Evolutionary conservation across 1,284 basidiomycete genomes (phyloP), one percentile per base, ranked within the genome.

Genomic region (Schizophyllum amplum): DNA sequence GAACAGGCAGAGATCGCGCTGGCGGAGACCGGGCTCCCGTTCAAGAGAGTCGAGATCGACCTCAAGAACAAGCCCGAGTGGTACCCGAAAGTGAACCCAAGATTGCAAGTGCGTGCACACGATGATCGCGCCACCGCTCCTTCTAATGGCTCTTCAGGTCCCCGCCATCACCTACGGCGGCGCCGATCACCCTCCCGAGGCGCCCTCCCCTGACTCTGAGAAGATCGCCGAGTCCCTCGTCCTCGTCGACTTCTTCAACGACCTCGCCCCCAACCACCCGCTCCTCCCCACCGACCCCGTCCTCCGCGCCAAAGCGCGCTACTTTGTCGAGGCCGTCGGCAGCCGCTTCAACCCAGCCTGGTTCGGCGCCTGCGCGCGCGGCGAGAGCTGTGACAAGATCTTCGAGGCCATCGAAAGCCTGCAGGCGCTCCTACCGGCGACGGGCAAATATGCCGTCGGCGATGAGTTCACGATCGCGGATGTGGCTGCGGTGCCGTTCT

Each of bases 211-310:
- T 0, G 76, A 81, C 26, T 81, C 82, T 0, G 61, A 67, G 53
- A 86, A 84, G 68, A 68, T 87, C 56, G 74, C 80, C 24, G 84
- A 87, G 64, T 85, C 83, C 1, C 74, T 80, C 48, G 74, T 86
- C 25, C 74, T 86, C 55, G 69, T 86, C 56, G 83, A 86, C 65
- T 83, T 86, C 69, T 62, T 85, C 57, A 79, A 79, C 6, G 83
- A 86, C 62, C 65, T 81, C 53, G 78, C 69, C 65, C 80, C 78
- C 0, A 63, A 72, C 13, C 69, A 74, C 0, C 62, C 63, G 2
- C 71, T 84, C 20, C 72, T 84, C 13, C 82, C 83, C 0, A 66
- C 71, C 6, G 77, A 84, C 64, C 81, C 83, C 1, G 73, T 83
- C 24, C 64, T 67, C 6, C 78, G 81, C 21, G 84, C 84, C 5